Conservation (phyloP, 2,329 filamentous ascomycete genomes). For the Colletotrichum aenigma region DNA sequence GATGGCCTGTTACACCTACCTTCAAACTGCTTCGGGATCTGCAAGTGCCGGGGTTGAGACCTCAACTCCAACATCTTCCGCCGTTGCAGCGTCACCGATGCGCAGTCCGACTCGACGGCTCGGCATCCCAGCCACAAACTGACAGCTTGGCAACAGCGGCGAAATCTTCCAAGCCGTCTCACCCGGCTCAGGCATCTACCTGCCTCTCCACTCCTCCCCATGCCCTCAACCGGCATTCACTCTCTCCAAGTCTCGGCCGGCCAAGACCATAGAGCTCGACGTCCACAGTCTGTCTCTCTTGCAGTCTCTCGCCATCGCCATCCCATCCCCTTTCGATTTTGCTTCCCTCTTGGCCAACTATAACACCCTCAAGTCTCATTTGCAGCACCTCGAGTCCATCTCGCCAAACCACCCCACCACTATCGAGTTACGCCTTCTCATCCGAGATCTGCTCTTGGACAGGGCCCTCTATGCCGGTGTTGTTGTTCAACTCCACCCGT, state of each 20-base stretch:
- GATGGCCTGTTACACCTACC: not conserved
- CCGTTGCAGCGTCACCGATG: not conserved
- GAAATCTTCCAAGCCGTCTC: slow-evolving; percentile 28
- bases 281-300: slow-evolving; percentile 41
- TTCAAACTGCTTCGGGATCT: not conserved
- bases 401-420: slow-evolving; percentile 19
- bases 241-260: slow-evolving; percentile 28
- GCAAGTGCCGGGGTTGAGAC: not conserved
- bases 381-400: slow-evolving; percentile 6
- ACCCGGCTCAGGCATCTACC: slow-evolving; percentile 29
- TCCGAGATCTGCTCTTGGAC: slow-evolving; percentile 29
- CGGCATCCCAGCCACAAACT: not conserved
- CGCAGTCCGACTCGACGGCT: not conserved
- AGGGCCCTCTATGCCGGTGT: slow-evolving; percentile 30
- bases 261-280: slow-evolving; percentile 24
- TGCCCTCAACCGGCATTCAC: slow-evolving; percentile 26
- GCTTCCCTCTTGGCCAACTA: slow-evolving; percentile 27
- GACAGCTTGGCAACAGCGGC: slow-evolving; percentile 22
- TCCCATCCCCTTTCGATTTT: slow-evolving; percentile 27
- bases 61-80: too few species aligned
- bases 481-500: slow-evolving; percentile 24
- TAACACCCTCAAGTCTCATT: slow-evolving; percentile 24
- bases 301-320: slow-evolving; percentile 43
- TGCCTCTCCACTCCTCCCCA: slow-evolving; percentile 22
- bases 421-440: slow-evolving; percentile 29